Percentiles rank a stretch among this genome's conserved stretches.
Evolutionary conservation across 306 rosid species (phyloP).

Genomic region (Senna siamea): DNA sequence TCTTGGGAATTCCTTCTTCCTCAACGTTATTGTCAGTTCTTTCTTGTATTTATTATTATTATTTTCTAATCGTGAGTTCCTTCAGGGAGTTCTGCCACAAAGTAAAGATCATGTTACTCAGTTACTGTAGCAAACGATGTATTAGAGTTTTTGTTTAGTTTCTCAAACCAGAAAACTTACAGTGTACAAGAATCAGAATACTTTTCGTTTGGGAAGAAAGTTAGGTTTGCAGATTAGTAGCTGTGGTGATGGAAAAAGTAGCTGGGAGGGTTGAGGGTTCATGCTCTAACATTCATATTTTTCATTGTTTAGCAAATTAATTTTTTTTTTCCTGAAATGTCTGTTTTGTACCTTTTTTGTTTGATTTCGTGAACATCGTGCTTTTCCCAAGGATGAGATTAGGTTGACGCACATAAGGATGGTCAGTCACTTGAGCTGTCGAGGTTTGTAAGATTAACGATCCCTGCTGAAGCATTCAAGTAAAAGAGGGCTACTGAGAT

Average conservation of each 20-base stretch:
- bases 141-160: not conserved
- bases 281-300: not conserved
- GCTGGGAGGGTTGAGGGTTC: not conserved
- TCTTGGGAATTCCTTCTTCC: slow-evolving; percentile 1
- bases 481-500: not conserved
- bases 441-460: not conserved
- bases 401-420: slow-evolving; percentile 17
- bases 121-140: not conserved
- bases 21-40: not conserved
- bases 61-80: not conserved
- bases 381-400: slow-evolving; percentile 22
- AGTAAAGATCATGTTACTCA: not conserved
- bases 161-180: not conserved
- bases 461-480: not conserved
- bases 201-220: not conserved
- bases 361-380: not conserved
- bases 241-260: not conserved
- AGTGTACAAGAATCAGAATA: not conserved
- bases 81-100: not conserved
- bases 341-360: not conserved
- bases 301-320: not conserved
- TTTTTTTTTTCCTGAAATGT: not conserved
- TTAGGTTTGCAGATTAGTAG: not conserved
- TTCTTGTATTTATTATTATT: not conserved
- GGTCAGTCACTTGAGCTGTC: slow-evolving; percentile 6